phyloP scores from a whole-genome alignment of 2,329 filamentous ascomycete genomes.

The Blastomyces silverae region DNA sequence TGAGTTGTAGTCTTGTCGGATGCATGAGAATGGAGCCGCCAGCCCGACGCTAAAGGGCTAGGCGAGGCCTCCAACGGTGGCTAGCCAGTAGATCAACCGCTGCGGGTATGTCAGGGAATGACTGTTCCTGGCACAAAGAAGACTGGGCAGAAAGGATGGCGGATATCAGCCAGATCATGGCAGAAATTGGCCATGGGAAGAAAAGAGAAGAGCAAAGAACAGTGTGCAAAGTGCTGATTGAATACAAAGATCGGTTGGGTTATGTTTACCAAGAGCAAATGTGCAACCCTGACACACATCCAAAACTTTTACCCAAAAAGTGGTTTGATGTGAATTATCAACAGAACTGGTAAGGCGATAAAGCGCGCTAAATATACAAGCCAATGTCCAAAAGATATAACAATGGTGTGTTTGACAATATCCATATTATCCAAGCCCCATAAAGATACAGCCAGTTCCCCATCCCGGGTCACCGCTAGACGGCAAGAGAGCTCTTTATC shows the following conservation, averaged over 20 bases:
- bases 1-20: background rate
- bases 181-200: background rate
- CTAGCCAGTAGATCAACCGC: conserved; percentile 9
- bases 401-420: conserved; percentile 3
- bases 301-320: background rate
- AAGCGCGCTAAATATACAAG: conserved; percentile 2
- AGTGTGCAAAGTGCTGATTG: conserved; percentile 3
- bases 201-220: background rate
- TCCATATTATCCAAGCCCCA: background rate
- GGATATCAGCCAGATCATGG: background rate
- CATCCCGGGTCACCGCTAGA: background rate
- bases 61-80: background rate
- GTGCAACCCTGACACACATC: background rate
- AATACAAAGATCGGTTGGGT: background rate
- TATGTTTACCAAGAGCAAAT: background rate
- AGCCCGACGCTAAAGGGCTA: conserved; percentile 6
- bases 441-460: background rate
- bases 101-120: background rate
- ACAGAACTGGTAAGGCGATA: background rate
- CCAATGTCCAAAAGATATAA: background rate
- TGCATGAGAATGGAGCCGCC: conserved; percentile 4
- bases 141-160: background rate
- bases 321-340: background rate
- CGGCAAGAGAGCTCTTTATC: too few relatives aligned
- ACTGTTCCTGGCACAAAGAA: background rate